Conservation (phyloP, 768 basidiomycete species). For the Terana coerulea region DNA sequence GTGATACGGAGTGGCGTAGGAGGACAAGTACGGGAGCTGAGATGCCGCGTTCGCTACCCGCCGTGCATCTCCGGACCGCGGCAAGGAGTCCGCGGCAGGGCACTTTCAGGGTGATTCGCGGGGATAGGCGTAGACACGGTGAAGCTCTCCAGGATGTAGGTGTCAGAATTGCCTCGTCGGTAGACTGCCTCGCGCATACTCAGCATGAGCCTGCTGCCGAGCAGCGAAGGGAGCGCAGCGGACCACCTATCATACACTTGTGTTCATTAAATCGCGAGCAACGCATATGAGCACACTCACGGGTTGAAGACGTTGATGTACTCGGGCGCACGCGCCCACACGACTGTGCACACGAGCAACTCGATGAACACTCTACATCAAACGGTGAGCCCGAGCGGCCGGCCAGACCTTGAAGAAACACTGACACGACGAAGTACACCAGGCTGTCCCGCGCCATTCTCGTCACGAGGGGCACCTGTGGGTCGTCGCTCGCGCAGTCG, state of each 20-base stretch:
- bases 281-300: constrained; percentile 17
- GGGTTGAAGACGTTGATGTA: constrained; percentile 23
- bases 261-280: background rate
- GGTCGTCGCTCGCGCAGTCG: too few species aligned
- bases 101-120: too few species aligned
- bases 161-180: background rate
- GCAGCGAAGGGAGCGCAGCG: constrained; percentile 21
- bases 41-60: too few species aligned
- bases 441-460: background rate
- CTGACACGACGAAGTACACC: constrained; percentile 21
- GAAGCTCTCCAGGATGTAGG: constrained; percentile 15
- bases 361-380: constrained; percentile 21
- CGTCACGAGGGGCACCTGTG: constrained; percentile 3
- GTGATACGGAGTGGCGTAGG: too few species aligned
- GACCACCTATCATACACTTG: constrained; percentile 24
- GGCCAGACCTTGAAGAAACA: constrained; percentile 1
- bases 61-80: too few species aligned
- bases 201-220: constrained; percentile 24
- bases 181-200: constrained; percentile 19
- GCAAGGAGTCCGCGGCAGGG: too few species aligned
- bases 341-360: constrained; percentile 15
- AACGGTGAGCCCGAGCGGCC: too few species aligned
- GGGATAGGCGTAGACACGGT: too few species aligned
- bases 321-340: constrained; percentile 17
- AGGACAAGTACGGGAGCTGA: too few species aligned